Conservation (phyloP, 768 basidiomycete genomes). For the Gloeostereum incarnatum region DNA sequence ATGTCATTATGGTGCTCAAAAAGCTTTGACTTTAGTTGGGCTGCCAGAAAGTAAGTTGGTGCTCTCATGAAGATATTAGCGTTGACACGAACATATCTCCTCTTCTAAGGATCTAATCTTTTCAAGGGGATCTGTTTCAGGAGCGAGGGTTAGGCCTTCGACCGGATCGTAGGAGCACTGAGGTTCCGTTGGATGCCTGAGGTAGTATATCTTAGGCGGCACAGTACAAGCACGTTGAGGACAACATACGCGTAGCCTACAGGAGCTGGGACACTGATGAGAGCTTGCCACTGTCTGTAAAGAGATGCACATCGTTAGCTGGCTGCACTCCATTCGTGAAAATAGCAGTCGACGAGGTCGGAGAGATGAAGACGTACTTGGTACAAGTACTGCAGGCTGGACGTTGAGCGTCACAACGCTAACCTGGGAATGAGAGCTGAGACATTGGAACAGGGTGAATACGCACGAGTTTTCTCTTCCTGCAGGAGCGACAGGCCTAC, state of each 20-base stretch:
- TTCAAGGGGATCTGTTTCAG: conserved; percentile 71
- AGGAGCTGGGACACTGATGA: conserved; percentile 78
- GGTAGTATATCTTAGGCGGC: conserved; percentile 9
- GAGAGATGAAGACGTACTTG: conserved; percentile 41
- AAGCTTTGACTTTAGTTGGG: conserved; percentile 52
- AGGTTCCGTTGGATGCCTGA: conserved; percentile 77
- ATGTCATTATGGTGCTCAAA: conserved; percentile 36
- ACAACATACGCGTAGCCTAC: conserved; percentile 70
- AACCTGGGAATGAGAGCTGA: conserved; percentile 2
- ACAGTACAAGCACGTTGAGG: neutral
- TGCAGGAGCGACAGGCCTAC: conserved; percentile 75
- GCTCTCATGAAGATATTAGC: conserved; percentile 7
- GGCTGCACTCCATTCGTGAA: too few relatives aligned
- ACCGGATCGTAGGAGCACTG: conserved; percentile 84
- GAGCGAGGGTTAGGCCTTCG: conserved; percentile 68
- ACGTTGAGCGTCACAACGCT: conserved; percentile 88
- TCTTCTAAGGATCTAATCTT: conserved; percentile 72
- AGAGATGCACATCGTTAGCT: too few relatives aligned
- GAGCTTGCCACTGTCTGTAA: conserved; percentile 67
- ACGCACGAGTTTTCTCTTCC: conserved; percentile 76
- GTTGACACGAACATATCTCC: conserved; percentile 48
- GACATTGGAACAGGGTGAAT: neutral
- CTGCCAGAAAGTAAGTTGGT: conserved; percentile 22
- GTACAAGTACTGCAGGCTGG: conserved; percentile 82
- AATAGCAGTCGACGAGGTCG: conserved; percentile 1